Conservation (phyloP, 2,329 filamentous ascomycete species). For the Scleromitrula shiraiana region DNA sequence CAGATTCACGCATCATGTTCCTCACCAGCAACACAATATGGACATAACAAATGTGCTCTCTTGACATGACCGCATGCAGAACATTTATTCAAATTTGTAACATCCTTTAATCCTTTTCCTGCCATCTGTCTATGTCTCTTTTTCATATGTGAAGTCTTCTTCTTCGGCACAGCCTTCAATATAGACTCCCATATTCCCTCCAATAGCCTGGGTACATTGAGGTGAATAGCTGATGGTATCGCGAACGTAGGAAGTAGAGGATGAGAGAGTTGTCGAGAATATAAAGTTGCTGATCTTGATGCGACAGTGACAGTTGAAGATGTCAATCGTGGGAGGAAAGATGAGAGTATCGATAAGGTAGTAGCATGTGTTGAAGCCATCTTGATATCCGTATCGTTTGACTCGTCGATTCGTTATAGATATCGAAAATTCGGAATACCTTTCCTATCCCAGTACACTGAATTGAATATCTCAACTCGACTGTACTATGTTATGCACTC, state of each 20-base stretch:
- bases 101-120: conserved; percentile 88
- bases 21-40: conserved; percentile 77
- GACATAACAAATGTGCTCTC: conserved; percentile 81
- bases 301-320: conserved; percentile 35
- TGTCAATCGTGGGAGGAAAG: conserved; percentile 49
- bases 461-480: neutral
- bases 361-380: conserved; percentile 41
- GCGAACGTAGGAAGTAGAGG: conserved; percentile 47
- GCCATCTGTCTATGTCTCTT: conserved; percentile 91
- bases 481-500: no score
- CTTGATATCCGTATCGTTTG: conserved; percentile 13
- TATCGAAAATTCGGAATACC: neutral
- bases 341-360: conserved; percentile 34
- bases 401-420: no score
- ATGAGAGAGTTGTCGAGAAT: conserved; percentile 38
- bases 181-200: conserved; percentile 88
- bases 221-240: conserved; percentile 49
- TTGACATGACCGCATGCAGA: conserved; percentile 83
- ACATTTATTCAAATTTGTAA: conserved; percentile 79
- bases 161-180: conserved; percentile 89
- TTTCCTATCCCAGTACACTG: neutral
- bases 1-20: conserved; percentile 12
- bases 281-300: conserved; percentile 37
- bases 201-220: conserved; percentile 60
- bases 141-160: conserved; percentile 96